Evolutionary conservation across 1,139 yeast species (phyloP).

Genomic region (Chernovozyma aurita): DNA sequence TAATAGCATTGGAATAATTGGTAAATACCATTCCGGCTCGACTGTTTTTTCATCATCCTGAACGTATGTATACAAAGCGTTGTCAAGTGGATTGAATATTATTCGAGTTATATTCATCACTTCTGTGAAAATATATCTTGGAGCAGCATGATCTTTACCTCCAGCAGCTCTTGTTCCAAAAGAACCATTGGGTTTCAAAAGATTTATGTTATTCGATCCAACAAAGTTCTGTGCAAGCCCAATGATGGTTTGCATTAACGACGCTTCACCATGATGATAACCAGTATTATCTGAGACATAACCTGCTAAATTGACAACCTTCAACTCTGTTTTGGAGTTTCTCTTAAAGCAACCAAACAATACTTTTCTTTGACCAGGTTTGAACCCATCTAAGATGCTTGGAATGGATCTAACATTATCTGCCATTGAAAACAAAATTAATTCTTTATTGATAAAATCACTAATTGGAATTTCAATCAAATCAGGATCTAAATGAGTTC

Average conservation of each 20-base stretch:
- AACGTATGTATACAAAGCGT: conserved; percentile 70
- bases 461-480: conserved; percentile 77
- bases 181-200: conserved; percentile 87
- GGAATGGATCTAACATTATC: conserved; percentile 96
- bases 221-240: conserved; percentile 94
- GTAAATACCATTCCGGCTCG: conserved; percentile 95
- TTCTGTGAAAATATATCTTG: conserved; percentile 94
- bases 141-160: conserved; percentile 98
- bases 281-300: conserved; percentile 87
- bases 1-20: conserved; percentile 85
- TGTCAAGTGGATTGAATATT: conserved; percentile 77
- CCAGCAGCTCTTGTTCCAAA: conserved; percentile 97
- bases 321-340: conserved; percentile 71
- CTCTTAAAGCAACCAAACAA: conserved; percentile 84
- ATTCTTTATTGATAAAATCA: conserved; percentile 92
- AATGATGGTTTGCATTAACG: conserved; percentile 84
- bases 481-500: conserved; percentile 87
- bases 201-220: conserved; percentile 85
- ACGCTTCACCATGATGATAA: conserved; percentile 93
- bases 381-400: conserved; percentile 88
- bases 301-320: conserved; percentile 90
- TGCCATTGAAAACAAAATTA: conserved; percentile 93
- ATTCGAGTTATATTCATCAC: conserved; percentile 69
- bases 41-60: conserved; percentile 94
- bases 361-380: conserved; percentile 96